Conservation (phyloP, 73 alveolate species). For the Tetrahymena borealis region DNA sequence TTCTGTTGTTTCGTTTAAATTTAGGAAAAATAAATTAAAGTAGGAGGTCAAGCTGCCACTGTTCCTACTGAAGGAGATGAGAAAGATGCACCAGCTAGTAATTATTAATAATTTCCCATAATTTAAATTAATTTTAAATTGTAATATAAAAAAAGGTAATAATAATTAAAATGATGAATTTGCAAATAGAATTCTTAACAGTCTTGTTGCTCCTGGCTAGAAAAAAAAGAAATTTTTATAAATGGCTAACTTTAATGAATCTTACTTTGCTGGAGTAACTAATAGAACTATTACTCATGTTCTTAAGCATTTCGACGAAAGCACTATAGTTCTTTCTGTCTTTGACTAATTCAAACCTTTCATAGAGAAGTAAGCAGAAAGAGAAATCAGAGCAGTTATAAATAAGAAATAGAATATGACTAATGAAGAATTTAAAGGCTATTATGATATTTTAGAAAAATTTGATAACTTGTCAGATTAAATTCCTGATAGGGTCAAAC, state of each 20-base stretch:
- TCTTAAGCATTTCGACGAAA: conserved; percentile 6
- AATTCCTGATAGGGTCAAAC: neutral
- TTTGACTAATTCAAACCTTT: conserved; percentile 19
- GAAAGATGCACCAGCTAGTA: neutral
- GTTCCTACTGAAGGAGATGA: neutral
- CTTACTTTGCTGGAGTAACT: conserved; percentile 6
- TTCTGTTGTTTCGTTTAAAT: neutral
- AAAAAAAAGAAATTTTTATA: conserved; percentile 16
- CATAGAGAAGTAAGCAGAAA: conserved; percentile 12
- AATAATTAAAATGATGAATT: neutral
- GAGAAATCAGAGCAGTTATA: conserved; percentile 17
- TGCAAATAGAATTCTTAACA: neutral
- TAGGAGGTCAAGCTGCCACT: neutral
- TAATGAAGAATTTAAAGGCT: conserved; percentile 24
- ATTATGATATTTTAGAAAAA: conserved; percentile 11
- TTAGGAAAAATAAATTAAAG: neutral
- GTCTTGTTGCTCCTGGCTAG: neutral
- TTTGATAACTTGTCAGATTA: conserved; percentile 2
- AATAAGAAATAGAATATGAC: neutral
- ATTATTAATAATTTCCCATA: neutral
- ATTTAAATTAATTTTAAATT: neutral
- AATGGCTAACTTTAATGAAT: conserved; percentile 13
- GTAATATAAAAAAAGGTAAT: neutral
- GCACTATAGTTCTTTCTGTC: neutral
- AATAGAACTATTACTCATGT: conserved; percentile 11